Base-by-base conservation (phyloP, 2,329 filamentous ascomycete species). In the Nothophaeocryptopus gaeumannii region DNA sequence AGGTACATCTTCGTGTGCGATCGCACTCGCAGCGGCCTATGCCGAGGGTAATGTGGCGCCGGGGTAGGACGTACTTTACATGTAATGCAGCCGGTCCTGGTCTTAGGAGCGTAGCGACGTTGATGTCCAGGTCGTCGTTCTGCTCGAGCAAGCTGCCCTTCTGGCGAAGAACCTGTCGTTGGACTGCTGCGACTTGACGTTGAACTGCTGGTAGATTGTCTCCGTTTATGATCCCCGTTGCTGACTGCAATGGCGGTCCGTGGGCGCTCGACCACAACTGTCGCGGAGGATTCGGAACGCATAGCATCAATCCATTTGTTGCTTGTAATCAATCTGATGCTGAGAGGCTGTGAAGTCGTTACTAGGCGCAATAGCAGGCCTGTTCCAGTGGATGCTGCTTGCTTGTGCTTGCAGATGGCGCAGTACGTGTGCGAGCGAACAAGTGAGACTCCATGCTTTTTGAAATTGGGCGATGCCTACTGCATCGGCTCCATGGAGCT, bases 41-140 rank as follows among this genome's bases (percentile, higher is more conserved):
- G 30, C 16, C 13, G 20, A 39, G 37, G 37, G 37, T n/a, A 16
- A 26, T 16, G 37, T 39, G 37, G 8, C 15, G 14, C 37, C 12
- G 14, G 37, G 37, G 38, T 29, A 40, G 37, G 20, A 59, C 56
- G 39, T 53, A 56, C 56, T 59, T 53, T 59, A 50, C 56, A 59
- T 41, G 56, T 59, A 36, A 59, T 54, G 38, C 57, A 59, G 26
- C 57, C 57, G 35, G 55, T 56, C 13, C 57, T 48, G 14, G 57
- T 59, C 46, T 59, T 59, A 14, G 55, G 55, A 14, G 57, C 55
- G 51, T 59, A 59, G 46, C 57, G 39, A 36, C 57, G 45, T 39
- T 59, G 55, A 16, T 59, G 57, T 9, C 56, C 56, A 26, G 49
- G 54, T 44, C 56, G 45, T 38, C 54, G 43, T 45, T 59, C 56